Percentiles rank a stretch among this genome's conserved stretches.
Conservation (phyloP, 441 rosid genomes). For the Sinapis alba region DNA sequence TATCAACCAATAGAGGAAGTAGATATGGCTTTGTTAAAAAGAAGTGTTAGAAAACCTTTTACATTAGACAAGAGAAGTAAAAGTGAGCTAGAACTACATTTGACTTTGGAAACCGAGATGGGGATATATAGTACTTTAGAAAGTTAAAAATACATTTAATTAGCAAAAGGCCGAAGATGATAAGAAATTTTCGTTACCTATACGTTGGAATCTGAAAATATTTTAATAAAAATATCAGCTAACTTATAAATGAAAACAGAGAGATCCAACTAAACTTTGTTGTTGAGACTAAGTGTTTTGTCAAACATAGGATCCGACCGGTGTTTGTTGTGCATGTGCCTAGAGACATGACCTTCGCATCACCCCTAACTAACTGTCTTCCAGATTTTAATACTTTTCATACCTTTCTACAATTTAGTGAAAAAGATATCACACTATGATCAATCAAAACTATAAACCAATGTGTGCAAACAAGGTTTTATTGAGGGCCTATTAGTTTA, state of each 20-base stretch:
- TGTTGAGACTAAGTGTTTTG: conserved; percentile 33
- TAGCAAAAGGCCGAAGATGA: neutral
- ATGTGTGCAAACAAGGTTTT: neutral
- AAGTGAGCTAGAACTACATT: conserved; percentile 22
- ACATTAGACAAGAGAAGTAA: conserved; percentile 19
- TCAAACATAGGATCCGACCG: conserved; percentile 47
- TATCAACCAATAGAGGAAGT: conserved; percentile 9
- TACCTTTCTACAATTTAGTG: conserved; percentile 23
- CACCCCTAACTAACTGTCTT: conserved; percentile 41
- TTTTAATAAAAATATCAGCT: neutral
- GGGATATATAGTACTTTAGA: neutral
- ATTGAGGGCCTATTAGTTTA: neutral
- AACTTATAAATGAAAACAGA: conserved; percentile 27
- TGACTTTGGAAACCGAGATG: conserved; percentile 24
- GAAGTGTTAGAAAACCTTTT: neutral
- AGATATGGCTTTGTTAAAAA: neutral
- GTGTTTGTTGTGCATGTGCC: conserved; percentile 43
- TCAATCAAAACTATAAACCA: neutral
- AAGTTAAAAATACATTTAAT: neutral
- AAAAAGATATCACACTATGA: neutral
- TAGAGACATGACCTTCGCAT: conserved; percentile 32
- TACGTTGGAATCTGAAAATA: conserved; percentile 24
- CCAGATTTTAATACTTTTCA: conserved; percentile 26
- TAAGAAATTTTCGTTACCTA: conserved; percentile 27
- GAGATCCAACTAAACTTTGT: conserved; percentile 30